These are phyloP conservation scores for Apophysomyces ossiformis DNA, from an alignment of 371 early-diverging fungal genomes.

Conservation along the genomic window DNA sequence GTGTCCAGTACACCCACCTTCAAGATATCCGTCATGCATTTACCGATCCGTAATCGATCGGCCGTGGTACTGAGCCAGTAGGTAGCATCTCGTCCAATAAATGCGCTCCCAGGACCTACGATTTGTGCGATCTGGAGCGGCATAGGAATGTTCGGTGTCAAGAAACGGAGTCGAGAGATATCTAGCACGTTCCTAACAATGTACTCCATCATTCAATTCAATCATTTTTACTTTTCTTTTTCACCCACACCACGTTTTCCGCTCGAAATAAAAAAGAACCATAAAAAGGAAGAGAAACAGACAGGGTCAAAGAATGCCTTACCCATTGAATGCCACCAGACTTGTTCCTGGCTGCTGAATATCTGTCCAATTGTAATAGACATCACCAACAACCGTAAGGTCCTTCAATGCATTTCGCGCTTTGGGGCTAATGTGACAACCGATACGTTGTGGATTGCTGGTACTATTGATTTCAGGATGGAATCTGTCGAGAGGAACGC, in stretches of 20 bases:
- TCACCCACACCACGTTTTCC: not conserved
- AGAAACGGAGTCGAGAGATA: constrained; percentile 43
- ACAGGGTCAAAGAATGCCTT: constrained; percentile 9
- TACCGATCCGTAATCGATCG: constrained; percentile 57
- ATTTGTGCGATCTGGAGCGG: constrained; percentile 49
- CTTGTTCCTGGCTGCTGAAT: constrained; percentile 57
- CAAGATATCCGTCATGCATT: constrained; percentile 72
- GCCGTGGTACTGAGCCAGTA: constrained; percentile 61
- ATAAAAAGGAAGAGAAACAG: no score
- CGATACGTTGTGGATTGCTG: constrained; percentile 60
- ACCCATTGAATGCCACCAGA: constrained; percentile 79
- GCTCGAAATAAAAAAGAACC: no score
- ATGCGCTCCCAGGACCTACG: constrained; percentile 53
- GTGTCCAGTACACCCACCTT: constrained; percentile 80
- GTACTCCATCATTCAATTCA: not conserved
- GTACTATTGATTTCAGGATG: constrained; percentile 47
- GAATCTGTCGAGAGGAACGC: constrained; percentile 57
- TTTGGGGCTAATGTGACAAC: constrained; percentile 68
- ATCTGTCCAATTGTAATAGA: constrained; percentile 81
- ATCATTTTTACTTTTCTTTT: constrained; percentile 11
- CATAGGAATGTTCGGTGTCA: constrained; percentile 52
- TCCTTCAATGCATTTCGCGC: constrained; percentile 52
- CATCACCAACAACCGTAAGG: constrained; percentile 59
- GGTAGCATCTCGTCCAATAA: constrained; percentile 67
- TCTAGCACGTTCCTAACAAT: constrained; percentile 56